Conservation (phyloP, 176 grass and related monocot species). For the Carex myosuroides region DNA sequence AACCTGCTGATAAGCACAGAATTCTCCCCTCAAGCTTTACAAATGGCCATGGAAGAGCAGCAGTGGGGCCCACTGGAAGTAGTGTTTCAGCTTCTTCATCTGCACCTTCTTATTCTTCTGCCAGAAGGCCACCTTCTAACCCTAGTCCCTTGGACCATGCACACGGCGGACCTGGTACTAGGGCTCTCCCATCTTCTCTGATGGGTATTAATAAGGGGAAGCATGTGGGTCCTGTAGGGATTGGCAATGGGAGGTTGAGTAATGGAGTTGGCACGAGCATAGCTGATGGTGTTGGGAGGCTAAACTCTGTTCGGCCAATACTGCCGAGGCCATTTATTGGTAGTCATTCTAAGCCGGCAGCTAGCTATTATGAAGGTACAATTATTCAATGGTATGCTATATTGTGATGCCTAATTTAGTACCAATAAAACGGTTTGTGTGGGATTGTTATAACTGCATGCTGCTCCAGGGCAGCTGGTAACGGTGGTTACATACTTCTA, state of each 20-base stretch:
- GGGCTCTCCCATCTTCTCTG: constrained; percentile 9
- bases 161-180: background rate
- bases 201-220: constrained; percentile 18
- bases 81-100: constrained; percentile 22
- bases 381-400: background rate
- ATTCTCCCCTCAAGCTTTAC: constrained; percentile 46
- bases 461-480: background rate
- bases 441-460: background rate
- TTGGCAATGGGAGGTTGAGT: constrained; percentile 4
- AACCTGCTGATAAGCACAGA: constrained; percentile 32
- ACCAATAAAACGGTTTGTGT: background rate
- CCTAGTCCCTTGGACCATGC: constrained; percentile 15
- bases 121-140: constrained; percentile 29
- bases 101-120: constrained; percentile 15
- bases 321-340: constrained; percentile 11
- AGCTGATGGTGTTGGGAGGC: background rate
- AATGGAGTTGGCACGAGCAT: constrained; percentile 13
- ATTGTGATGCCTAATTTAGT: background rate
- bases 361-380: constrained; percentile 8
- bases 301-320: background rate
- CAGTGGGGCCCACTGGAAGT: background rate
- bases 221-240: background rate
- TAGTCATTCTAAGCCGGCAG: constrained; percentile 7
- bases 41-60: constrained; percentile 32
- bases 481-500: background rate